Base-by-base conservation (phyloP, 2,329 filamentous ascomycete species). In the Aureobasidium sp. region DNA sequence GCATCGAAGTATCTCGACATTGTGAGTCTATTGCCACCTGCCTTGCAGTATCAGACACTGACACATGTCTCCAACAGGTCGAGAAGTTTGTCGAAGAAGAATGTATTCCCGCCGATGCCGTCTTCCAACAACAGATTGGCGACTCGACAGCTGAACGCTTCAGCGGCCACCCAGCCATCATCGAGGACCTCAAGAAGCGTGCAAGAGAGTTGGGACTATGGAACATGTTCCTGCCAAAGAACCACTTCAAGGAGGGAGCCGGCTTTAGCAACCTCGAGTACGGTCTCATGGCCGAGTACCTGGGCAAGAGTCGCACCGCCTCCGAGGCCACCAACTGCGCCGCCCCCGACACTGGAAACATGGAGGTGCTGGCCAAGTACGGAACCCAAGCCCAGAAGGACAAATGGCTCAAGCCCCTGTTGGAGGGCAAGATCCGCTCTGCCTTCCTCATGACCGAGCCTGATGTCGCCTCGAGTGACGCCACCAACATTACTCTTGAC, bases 171-270 rank as follows among this genome's bases (percentile, higher is more conserved):
- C 93, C 94, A 0, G 73, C 81, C 45, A 82, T 97, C 69, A 83
- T 99, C 64, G 94, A 99, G 68, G 87, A 94, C 61, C 83, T 99
- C 69, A 97, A 97, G 82, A 79, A 77, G 66, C 89, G 91, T 75
- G 94, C 93, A 48, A 84, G 82, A 71, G 82, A 88, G 68, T 82
- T 96, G 29, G 94, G 93, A 1, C 81, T 99, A 49, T 99, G 94
- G 94, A 99, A 99, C 78, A 89, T 99, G 87, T 99, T 99, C 81
- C 77, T 99, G 68, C 90, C 94, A 66, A 93, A 89, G 79, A 91
- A 87, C 69, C 92, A 97, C 78, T 97, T 97, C 82, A 90, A 88
- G 75, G 90, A 97, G 78, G 95, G 91, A 1, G 91, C 93, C 27
- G 94, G 94, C 37, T 97, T 91, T 79, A 90, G 86, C 64, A 99